Evolutionary conservation across 1,284 basidiomycete genomes (phyloP).

Genomic region (Clitocybe nebularis): DNA sequence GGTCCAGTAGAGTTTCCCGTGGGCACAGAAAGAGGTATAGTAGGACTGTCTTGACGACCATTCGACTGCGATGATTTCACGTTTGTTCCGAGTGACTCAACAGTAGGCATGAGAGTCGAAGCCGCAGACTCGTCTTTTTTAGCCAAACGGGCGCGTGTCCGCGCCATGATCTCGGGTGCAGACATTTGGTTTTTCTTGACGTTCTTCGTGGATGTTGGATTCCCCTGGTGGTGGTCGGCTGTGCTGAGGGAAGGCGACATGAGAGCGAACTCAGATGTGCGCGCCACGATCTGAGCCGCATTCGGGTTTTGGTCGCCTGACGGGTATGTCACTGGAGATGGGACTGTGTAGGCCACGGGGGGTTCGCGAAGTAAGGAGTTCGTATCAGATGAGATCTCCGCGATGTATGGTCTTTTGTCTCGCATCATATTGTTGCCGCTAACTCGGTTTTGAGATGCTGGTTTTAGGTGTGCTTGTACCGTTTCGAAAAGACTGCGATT

Average conservation of each 20-base stretch:
- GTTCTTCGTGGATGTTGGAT: slow-evolving; percentile 1
- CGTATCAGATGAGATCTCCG: slow-evolving; percentile 7
- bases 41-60: neutral
- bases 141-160: slow-evolving; percentile 25
- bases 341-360: neutral
- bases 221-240: neutral
- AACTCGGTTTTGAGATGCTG: neutral
- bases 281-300: neutral
- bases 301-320: slow-evolving; percentile 6
- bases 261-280: slow-evolving; percentile 2
- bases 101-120: neutral
- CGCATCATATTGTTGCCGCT: slow-evolving; percentile 5
- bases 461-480: slow-evolving; percentile 44
- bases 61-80: neutral
- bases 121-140: slow-evolving; percentile 9
- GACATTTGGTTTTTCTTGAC: slow-evolving; percentile 16
- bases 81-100: neutral
- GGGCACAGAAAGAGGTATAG: too few relatives aligned
- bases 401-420: neutral
- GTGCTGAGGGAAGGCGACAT: slow-evolving; percentile 1
- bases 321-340: slow-evolving; percentile 10
- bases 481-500: slow-evolving; percentile 41
- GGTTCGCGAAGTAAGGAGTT: slow-evolving; percentile 2
- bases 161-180: slow-evolving; percentile 30
- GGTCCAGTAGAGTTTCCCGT: too few relatives aligned